Evolutionary conservation across 371 early-diverging fungal genomes (phyloP), one percentile per base, ranked within the genome.

Genomic region (Apophysomyces trapeziformis): DNA sequence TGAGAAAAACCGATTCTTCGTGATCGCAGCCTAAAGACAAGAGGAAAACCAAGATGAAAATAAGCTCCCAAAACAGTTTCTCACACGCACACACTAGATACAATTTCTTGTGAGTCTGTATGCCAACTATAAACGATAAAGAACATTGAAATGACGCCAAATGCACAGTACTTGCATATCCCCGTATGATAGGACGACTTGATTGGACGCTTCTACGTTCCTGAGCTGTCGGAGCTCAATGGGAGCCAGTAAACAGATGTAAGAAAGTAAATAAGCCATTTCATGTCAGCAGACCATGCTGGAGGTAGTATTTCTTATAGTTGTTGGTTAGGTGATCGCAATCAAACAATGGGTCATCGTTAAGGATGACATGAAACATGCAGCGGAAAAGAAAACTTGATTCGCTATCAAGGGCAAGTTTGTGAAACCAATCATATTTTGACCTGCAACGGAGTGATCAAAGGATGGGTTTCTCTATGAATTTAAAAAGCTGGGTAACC

Each of bases 401-500:
- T 50, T 50, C 21, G 54, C 54, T 21, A 50, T 26, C 9, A 50
- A 21, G 11, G 21, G 21, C 5, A 50, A 50, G 21, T 50, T 11
- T 50, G 54, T 50, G 21, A 50, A 21, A 50, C 54, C 54, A 50
- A 50, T 50, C 54, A 50, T 21, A 8, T 50, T 21, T 26, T 21
- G 21, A 21, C 54, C n/a, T 50, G 54, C 54, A 50, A 50, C 5
- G 21, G 54, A 50, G 54, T 50, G 54, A 18, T 50, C 54, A 26
- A 50, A 50, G 32, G 21, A 50, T 9, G 21, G n/a, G 21, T 18
- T 16, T 50, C 21, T 50, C 21, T 50, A 50, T 50, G 16, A 50
- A 50, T 50, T 26, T 26, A 9, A 26, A 50, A 9, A 9, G 54
- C 32, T 26, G 54, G 21, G 21, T 50, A 50, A 8, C 54, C 13